phyloP scores from a whole-genome alignment of 2,329 filamentous ascomycete genomes.

The Davidsoniella eucalypti region DNA sequence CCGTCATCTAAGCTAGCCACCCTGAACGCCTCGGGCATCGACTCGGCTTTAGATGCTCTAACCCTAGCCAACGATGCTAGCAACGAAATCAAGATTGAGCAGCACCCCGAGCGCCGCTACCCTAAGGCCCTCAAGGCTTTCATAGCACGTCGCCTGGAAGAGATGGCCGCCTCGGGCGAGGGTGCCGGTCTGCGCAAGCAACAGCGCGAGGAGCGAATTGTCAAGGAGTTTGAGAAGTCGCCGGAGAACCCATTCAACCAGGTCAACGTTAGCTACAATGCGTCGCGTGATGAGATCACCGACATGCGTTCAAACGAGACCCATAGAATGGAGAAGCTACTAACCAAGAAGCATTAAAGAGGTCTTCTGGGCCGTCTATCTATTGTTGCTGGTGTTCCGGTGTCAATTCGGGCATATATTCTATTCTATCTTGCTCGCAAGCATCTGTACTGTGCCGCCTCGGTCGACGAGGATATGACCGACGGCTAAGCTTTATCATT shows the following conservation, averaged over 20 bases:
- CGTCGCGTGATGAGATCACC: conserved; percentile 58
- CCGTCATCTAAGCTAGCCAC: conserved; percentile 29
- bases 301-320: conserved; percentile 50
- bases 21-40: conserved; percentile 74
- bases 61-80: conserved; percentile 38
- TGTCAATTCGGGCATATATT: too few species aligned
- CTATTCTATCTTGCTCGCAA: too few species aligned
- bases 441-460: too few species aligned
- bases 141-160: conserved; percentile 62
- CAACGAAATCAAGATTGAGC: conserved; percentile 52
- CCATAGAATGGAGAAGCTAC: conserved; percentile 55
- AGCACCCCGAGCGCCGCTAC: conserved; percentile 74
- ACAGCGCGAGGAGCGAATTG: conserved; percentile 68
- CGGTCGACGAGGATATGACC: too few species aligned
- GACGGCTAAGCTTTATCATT: too few species aligned
- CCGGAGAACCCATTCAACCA: conserved; percentile 95
- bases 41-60: conserved; percentile 82
- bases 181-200: conserved; percentile 58
- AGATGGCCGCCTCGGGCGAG: conserved; percentile 70
- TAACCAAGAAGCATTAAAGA: conserved; percentile 26
- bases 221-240: conserved; percentile 88
- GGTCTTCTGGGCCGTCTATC: too few species aligned
- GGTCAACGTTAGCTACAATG: conserved; percentile 58
- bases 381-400: too few species aligned
- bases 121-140: conserved; percentile 73